A percentile compares a stretch with the other conserved stretches of the same genome.
phyloP scores from a whole-genome alignment of 495 filamentous ascomycete genomes.

The Annulohypoxylon stygium region DNA sequence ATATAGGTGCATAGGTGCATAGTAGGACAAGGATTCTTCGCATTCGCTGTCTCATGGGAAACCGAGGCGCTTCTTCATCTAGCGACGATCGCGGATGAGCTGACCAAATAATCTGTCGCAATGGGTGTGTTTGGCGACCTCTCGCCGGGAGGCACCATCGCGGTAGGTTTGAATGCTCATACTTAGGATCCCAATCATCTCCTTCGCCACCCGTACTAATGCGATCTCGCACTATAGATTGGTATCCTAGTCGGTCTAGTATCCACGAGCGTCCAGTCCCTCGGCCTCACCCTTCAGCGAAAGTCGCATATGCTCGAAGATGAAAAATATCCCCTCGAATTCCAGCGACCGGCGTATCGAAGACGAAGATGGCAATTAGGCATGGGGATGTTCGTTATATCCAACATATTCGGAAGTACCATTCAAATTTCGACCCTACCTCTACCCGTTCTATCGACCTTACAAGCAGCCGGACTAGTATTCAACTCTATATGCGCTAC shows the following conservation, averaged over 20 bases:
- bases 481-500: slow-evolving; percentile 99
- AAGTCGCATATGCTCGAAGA: slow-evolving; percentile 99
- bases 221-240: slow-evolving; percentile 66
- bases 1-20: background rate
- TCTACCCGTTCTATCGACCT: slow-evolving; percentile 91
- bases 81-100: slow-evolving; percentile 42
- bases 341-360: slow-evolving; percentile 86
- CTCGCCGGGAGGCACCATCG: slow-evolving; percentile 87
- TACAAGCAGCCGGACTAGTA: slow-evolving; percentile 95
- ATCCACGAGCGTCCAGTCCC: slow-evolving; percentile 92
- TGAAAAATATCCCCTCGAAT: slow-evolving; percentile 84
- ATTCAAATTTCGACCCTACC: slow-evolving; percentile 98
- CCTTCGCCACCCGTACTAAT: background rate
- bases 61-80: slow-evolving; percentile 38
- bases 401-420: slow-evolving; percentile 93
- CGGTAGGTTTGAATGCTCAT: slow-evolving; percentile 67
- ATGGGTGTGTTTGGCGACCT: slow-evolving; percentile 86
- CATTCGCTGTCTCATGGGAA: slow-evolving; percentile 43
- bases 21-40: slow-evolving; percentile 9
- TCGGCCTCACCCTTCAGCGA: slow-evolving; percentile 97
- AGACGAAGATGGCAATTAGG: slow-evolving; percentile 97
- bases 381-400: slow-evolving; percentile 95
- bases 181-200: background rate
- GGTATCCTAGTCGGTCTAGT: slow-evolving; percentile 93
- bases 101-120: slow-evolving; percentile 52